Percentiles rank a stretch among this genome's conserved stretches.
Conservation (phyloP, 1,284 basidiomycete species). For the Neolentinus lepideus region DNA sequence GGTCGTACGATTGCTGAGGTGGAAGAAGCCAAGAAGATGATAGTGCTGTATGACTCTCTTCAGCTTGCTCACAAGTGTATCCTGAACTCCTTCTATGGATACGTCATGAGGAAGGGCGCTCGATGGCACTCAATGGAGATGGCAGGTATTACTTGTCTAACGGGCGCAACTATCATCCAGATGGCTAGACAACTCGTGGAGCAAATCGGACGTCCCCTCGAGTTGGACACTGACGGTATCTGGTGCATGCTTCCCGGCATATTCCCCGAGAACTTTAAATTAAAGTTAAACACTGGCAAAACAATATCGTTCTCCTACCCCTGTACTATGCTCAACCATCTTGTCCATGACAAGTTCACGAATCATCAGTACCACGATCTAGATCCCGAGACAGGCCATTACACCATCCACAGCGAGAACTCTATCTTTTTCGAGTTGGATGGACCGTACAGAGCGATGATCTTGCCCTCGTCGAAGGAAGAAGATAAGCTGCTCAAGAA, state of each 20-base stretch:
- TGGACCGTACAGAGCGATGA: conserved; percentile 99
- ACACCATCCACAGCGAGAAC: conserved; percentile 90
- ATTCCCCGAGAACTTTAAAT: conserved; percentile 98
- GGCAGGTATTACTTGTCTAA: conserved; percentile 99
- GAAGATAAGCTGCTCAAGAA: conserved; percentile 99
- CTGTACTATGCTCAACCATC: conserved; percentile 99
- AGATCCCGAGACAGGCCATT: conserved; percentile 78
- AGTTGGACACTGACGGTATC: conserved; percentile 98
- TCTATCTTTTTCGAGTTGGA: conserved; percentile 99
- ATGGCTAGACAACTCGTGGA: conserved; percentile 99
- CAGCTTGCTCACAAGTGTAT: conserved; percentile 99
- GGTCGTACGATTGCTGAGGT: conserved; percentile 77
- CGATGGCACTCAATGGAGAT: conserved; percentile 99
- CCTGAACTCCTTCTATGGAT: conserved; percentile 99
- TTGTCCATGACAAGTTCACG: conserved; percentile 93
- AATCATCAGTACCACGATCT: conserved; percentile 98
- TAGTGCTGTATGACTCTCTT: conserved; percentile 99
- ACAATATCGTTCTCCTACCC: conserved; percentile 93
- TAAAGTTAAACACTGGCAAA: conserved; percentile 88
- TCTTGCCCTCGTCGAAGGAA: conserved; percentile 97
- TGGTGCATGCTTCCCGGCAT: conserved; percentile 99
- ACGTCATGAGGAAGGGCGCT: conserved; percentile 99
- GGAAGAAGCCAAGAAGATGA: conserved; percentile 99
- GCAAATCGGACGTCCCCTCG: conserved; percentile 94
- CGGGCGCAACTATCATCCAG: conserved; percentile 98